These are phyloP conservation scores for Mycena metata DNA, from an alignment of 768 basidiomycete genomes.

Conservation along the genomic window DNA sequence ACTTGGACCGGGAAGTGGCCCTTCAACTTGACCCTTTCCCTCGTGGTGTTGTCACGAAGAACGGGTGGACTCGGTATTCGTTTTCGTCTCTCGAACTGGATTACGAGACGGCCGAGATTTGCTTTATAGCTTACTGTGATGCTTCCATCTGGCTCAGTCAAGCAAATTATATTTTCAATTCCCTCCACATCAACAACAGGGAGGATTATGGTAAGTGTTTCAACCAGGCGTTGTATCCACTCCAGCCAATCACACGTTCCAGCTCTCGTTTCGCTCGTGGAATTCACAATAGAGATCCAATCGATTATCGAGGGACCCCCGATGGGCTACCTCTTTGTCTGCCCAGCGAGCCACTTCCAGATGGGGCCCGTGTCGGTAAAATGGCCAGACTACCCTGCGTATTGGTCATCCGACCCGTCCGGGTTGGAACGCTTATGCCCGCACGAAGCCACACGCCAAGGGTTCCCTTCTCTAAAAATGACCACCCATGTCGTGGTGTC, in stretches of 20 bases:
- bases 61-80: no score
- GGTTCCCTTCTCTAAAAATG: neutral
- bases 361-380: neutral
- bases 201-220: constrained; percentile 1
- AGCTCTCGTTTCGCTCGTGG: neutral
- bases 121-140: no score
- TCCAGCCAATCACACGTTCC: neutral
- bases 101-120: no score
- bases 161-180: constrained; percentile 14
- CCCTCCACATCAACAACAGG: neutral
- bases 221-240: neutral
- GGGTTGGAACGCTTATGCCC: neutral
- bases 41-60: no score
- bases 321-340: constrained; percentile 9
- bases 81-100: no score
- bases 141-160: constrained; percentile 18
- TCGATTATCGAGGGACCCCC: neutral
- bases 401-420: constrained; percentile 11
- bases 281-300: neutral
- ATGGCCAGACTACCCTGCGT: neutral
- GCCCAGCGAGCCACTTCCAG: neutral
- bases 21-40: no score
- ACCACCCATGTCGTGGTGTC: no score
- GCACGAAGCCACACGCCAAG: neutral
- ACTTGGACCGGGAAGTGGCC: no score